These are phyloP conservation scores for Grammothele lineata DNA, from an alignment of 768 basidiomycete species.

Conservation along the genomic window DNA sequence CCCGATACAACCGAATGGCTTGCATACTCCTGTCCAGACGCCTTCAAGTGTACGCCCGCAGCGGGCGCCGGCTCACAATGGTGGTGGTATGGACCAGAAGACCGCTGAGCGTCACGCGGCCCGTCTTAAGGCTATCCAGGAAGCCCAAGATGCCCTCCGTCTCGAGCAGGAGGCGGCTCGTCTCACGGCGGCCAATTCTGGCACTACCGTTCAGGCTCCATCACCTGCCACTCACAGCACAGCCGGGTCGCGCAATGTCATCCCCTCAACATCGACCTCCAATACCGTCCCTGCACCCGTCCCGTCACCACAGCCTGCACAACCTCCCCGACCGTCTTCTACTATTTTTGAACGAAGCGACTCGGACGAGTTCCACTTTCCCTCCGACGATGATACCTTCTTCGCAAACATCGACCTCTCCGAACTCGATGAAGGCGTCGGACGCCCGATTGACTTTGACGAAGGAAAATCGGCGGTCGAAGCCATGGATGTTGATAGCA, in stretches of 20 bases:
- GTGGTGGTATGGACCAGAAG: constrained; percentile 4
- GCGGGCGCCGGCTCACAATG: background rate
- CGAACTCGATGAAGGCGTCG: constrained; percentile 31
- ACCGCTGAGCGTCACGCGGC: constrained; percentile 3
- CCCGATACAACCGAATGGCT: constrained; percentile 12
- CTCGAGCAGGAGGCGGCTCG: constrained; percentile 6
- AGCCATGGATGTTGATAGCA: background rate
- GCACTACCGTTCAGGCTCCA: background rate
- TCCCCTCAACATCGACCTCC: background rate
- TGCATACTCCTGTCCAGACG: constrained; percentile 34
- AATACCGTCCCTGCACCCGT: constrained; percentile 3
- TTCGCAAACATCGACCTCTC: constrained; percentile 49
- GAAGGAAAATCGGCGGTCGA: constrained; percentile 24
- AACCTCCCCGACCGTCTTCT: constrained; percentile 1
- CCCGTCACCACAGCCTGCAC: background rate
- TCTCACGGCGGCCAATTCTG: background rate
- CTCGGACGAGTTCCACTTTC: constrained; percentile 43
- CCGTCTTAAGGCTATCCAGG: constrained; percentile 7
- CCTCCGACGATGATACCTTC: constrained; percentile 66
- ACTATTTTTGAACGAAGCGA: constrained; percentile 26
- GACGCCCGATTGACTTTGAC: constrained; percentile 38
- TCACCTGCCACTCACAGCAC: background rate
- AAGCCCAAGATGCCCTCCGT: constrained; percentile 9
- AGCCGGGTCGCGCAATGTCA: constrained; percentile 1
- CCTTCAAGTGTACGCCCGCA: constrained; percentile 14